These are phyloP conservation scores for Phialocephala subalpina DNA, from an alignment of 2,329 filamentous ascomycete species.

Conservation along the genomic window DNA sequence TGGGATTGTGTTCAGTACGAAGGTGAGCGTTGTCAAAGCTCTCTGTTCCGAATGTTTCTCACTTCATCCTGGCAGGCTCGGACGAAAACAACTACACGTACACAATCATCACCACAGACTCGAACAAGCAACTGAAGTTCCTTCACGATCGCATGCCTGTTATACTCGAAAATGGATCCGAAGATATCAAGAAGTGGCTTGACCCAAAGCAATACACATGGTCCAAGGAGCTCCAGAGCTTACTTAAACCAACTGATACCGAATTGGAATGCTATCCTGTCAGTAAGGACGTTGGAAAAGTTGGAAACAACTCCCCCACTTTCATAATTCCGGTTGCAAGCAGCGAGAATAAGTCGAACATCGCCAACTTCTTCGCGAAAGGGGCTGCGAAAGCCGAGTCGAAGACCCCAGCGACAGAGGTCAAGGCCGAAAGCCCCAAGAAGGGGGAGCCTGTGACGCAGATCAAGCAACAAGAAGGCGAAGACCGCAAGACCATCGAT, in stretches of 20 bases:
- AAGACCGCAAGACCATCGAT: slow-evolving; percentile 37
- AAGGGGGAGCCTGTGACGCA: slow-evolving; percentile 25
- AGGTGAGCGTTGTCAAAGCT: slow-evolving; percentile 52
- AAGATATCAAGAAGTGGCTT: slow-evolving; percentile 77
- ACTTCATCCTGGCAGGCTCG: slow-evolving; percentile 50
- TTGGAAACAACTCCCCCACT: slow-evolving; percentile 85
- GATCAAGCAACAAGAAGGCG: slow-evolving; percentile 37
- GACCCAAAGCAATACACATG: slow-evolving; percentile 77
- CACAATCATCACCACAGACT: slow-evolving; percentile 90
- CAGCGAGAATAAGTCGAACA: slow-evolving; percentile 89
- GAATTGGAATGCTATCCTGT: slow-evolving; percentile 88
- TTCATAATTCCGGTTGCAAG: slow-evolving; percentile 87
- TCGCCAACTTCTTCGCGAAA: slow-evolving; percentile 89
- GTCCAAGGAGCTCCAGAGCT: slow-evolving; percentile 77
- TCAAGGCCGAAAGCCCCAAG: slow-evolving; percentile 2
- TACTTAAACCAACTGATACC: slow-evolving; percentile 81
- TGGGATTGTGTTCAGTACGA: slow-evolving; percentile 91
- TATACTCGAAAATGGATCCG: slow-evolving; percentile 79
- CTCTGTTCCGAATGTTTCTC: slow-evolving; percentile 13
- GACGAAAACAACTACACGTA: slow-evolving; percentile 84
- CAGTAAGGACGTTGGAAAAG: slow-evolving; percentile 88
- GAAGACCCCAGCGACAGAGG: slow-evolving; percentile 18
- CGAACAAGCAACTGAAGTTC: slow-evolving; percentile 83
- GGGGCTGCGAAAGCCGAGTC: slow-evolving; percentile 29
- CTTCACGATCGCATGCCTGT: slow-evolving; percentile 97